These are phyloP conservation scores for Posidonia australis DNA, from an alignment of 106 monocot genomes.

Conservation along the genomic window DNA sequence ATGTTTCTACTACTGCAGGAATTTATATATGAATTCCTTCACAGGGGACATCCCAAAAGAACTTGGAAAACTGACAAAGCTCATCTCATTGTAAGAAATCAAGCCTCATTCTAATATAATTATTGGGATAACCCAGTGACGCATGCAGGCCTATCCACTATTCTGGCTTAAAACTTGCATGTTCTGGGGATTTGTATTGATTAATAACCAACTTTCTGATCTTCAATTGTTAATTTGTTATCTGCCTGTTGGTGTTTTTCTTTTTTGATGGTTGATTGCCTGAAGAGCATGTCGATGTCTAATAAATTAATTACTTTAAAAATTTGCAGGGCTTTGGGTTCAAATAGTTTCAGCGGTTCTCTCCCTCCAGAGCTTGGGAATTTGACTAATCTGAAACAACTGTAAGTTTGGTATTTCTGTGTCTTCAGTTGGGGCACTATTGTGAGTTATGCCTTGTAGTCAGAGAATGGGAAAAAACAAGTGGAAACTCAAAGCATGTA, in stretches of 20 bases:
- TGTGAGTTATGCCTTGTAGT: not conserved
- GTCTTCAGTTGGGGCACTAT: not conserved
- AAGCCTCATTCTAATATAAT: not conserved
- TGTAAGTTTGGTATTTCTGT: constrained; percentile 3
- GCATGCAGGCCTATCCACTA: not conserved
- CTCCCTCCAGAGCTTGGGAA: too few relatives aligned
- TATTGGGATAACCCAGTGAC: not conserved
- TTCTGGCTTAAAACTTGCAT: not conserved
- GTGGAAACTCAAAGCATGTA: not conserved
- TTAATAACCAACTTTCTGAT: too few relatives aligned
- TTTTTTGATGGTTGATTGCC: not conserved
- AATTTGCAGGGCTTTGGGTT: constrained; percentile 11
- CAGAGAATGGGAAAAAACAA: not conserved
- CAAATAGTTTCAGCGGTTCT: constrained; percentile 13
- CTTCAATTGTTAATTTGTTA: too few relatives aligned
- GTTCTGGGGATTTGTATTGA: too few relatives aligned
- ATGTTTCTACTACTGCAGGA: constrained; percentile 2
- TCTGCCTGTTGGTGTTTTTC: too few relatives aligned
- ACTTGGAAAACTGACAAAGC: constrained; percentile 6
- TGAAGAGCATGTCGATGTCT: not conserved
- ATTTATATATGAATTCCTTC: not conserved
- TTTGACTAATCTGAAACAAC: too few relatives aligned
- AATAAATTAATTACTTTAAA: too few relatives aligned
- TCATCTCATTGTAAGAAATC: constrained; percentile 7
- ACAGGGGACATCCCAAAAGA: constrained; percentile 5